Percentiles rank a stretch among this genome's conserved stretches.
phyloP scores from a whole-genome alignment of 257 asterid genomes.

The Knoxia roxburghii region DNA sequence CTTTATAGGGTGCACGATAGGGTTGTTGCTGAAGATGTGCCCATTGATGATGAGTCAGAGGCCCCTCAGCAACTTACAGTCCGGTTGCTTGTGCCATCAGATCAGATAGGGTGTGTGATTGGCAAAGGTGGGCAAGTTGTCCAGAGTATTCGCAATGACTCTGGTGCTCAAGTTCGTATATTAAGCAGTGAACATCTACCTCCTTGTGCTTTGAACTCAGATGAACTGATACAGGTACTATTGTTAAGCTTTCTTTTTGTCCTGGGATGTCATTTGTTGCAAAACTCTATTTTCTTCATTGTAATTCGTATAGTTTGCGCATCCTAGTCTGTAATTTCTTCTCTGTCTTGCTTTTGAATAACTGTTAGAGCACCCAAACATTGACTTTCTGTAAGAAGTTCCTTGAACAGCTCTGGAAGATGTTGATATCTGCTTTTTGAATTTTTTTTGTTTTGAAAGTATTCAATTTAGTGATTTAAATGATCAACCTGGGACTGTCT shows the following conservation, averaged over 20 bases:
- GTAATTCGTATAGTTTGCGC: background rate
- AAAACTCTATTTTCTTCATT: background rate
- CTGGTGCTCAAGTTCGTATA: slow-evolving; percentile 74
- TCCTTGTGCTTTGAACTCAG: slow-evolving; percentile 82
- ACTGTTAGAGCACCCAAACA: background rate
- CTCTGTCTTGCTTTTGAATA: background rate
- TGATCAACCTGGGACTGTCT: background rate
- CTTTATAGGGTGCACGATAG: slow-evolving; percentile 71
- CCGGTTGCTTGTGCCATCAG: slow-evolving; percentile 50
- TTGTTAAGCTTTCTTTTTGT: background rate
- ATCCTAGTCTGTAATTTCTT: background rate
- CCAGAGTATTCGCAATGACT: slow-evolving; percentile 48
- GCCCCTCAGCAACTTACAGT: slow-evolving; percentile 44
- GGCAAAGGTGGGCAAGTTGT: slow-evolving; percentile 54
- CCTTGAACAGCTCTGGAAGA: background rate
- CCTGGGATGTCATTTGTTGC: background rate
- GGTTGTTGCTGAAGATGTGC: slow-evolving; percentile 58
- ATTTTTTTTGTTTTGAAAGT: background rate
- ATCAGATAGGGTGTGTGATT: slow-evolving; percentile 52
- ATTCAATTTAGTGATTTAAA: background rate
- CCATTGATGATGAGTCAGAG: slow-evolving; percentile 43
- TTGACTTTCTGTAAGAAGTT: background rate
- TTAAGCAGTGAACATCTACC: slow-evolving; percentile 80
- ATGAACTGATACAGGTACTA: slow-evolving; percentile 79
- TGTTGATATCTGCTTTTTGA: background rate